phyloP scores from a whole-genome alignment of 2,329 filamentous ascomycete species.

The Trichoderma hamatum region DNA sequence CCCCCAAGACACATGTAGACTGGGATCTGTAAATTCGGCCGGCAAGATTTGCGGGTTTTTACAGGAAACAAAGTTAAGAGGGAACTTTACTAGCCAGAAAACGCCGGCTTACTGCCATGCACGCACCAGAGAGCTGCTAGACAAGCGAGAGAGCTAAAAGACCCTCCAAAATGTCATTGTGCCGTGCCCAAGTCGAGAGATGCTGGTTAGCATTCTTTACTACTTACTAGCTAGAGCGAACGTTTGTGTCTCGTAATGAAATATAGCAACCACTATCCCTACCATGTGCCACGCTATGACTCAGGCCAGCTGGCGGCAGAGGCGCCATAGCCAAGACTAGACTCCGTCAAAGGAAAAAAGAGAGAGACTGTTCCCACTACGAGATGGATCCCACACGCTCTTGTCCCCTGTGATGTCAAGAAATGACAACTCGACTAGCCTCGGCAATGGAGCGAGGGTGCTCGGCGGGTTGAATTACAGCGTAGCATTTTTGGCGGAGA shows the following conservation, averaged over 20 bases:
- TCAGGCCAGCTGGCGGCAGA: constrained; percentile 21
- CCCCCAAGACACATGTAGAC: too few relatives aligned
- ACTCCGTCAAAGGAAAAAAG: neutral
- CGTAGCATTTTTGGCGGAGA: neutral
- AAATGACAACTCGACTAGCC: constrained; percentile 13
- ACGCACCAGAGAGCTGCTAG: neutral
- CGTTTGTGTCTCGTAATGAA: constrained; percentile 19
- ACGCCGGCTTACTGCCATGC: neutral
- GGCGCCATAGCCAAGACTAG: neutral
- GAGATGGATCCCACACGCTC: constrained; percentile 1
- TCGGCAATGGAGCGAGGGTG: constrained; percentile 6
- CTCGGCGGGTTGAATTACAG: neutral
- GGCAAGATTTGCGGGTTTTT: neutral
- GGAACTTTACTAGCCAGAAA: neutral
- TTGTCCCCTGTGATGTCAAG: constrained; percentile 18
- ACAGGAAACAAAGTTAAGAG: neutral
- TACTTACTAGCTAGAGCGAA: neutral
- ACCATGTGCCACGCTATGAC: constrained; percentile 5
- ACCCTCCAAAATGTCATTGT: neutral
- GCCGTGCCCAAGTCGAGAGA: neutral
- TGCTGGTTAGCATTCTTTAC: neutral
- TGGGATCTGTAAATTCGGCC: neutral
- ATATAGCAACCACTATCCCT: constrained; percentile 6
- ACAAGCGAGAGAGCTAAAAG: constrained; percentile 11
- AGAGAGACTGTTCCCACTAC: constrained; percentile 10